Evolutionary conservation across 1,284 basidiomycete species (phyloP).

Genomic region (Cryptococcus sp.): DNA sequence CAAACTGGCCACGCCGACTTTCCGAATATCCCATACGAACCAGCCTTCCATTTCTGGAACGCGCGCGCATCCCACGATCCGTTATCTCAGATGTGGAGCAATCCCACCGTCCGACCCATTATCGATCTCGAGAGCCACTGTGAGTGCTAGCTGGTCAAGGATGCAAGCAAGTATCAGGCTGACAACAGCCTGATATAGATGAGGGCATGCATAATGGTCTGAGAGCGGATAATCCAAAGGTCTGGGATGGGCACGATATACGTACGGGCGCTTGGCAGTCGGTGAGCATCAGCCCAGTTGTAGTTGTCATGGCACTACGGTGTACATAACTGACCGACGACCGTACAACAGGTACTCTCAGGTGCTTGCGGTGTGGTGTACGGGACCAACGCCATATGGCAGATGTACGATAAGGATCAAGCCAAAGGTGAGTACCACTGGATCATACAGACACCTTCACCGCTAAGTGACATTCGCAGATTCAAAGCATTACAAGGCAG

Average conservation of each 20-base stretch:
- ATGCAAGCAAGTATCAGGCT: background rate
- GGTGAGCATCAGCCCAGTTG: background rate
- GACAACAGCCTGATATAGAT: background rate
- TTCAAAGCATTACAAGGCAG: background rate
- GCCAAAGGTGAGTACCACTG: constrained; percentile 2
- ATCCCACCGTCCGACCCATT: background rate
- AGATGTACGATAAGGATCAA: constrained; percentile 6
- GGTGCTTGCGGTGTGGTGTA: constrained; percentile 12
- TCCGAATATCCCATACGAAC: background rate
- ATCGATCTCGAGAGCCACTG: constrained; percentile 13
- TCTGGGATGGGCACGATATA: constrained; percentile 11
- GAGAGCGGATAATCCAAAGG: background rate
- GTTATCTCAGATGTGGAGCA: constrained; percentile 6
- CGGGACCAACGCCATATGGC: constrained; percentile 9
- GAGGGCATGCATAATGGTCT: constrained; percentile 8
- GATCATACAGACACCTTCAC: background rate
- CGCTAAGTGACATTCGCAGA: background rate
- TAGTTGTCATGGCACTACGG: background rate
- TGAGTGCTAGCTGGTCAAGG: background rate
- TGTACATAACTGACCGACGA: no score
- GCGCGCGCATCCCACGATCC: constrained; percentile 4
- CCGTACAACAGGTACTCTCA: background rate
- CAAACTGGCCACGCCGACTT: constrained; percentile 15
- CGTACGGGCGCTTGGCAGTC: constrained; percentile 11
- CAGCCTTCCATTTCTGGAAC: constrained; percentile 4